phyloP scores from a whole-genome alignment of 768 basidiomycete species.

The Suillus occidentalis region DNA sequence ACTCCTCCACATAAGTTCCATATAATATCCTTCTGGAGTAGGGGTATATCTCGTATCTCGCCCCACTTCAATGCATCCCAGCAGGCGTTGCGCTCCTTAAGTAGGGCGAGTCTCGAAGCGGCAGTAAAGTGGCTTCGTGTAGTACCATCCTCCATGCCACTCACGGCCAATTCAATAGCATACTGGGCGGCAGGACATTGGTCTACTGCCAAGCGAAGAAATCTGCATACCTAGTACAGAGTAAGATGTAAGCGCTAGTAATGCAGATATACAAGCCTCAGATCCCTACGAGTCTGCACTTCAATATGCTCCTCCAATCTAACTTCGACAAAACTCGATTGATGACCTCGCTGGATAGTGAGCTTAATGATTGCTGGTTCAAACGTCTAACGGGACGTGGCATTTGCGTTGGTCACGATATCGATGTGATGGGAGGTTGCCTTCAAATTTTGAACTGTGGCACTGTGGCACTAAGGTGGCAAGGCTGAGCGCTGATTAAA shows the following conservation, averaged over 20 bases:
- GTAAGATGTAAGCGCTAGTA: neutral
- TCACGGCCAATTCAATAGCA: neutral
- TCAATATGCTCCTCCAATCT: neutral
- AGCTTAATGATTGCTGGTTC: neutral
- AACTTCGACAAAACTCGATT: neutral
- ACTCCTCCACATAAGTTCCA: neutral
- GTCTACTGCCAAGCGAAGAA: conserved; percentile 52
- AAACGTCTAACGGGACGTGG: neutral
- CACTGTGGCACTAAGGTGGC: too few relatives aligned
- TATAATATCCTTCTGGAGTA: neutral
- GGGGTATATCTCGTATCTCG: neutral
- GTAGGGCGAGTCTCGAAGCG: neutral
- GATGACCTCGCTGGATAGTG: neutral
- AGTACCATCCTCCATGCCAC: neutral
- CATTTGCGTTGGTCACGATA: neutral
- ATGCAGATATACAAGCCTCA: too few relatives aligned
- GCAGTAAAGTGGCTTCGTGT: neutral
- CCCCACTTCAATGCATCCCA: neutral
- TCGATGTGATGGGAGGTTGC: too few relatives aligned
- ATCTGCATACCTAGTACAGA: neutral
- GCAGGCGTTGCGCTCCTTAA: neutral
- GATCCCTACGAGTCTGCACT: neutral
- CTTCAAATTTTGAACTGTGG: too few relatives aligned
- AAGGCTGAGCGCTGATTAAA: too few relatives aligned
- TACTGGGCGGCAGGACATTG: neutral